These are phyloP conservation scores for Ambrosia artemisiifolia DNA, from an alignment of 129 eudicot genomes.

Conservation along the genomic window DNA sequence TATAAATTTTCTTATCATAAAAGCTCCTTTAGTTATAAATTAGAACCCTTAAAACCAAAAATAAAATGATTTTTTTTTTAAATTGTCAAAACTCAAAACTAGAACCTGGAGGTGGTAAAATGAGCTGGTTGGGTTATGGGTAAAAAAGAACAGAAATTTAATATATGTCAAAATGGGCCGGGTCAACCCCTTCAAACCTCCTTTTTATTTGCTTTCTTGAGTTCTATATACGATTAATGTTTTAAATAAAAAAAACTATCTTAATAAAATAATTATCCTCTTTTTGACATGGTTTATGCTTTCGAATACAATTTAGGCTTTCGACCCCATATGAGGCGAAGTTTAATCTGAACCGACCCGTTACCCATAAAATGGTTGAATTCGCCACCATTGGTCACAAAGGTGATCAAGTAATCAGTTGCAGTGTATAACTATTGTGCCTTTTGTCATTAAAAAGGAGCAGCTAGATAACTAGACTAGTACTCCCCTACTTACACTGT, in stretches of 20 bases:
- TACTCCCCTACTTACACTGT: not conserved
- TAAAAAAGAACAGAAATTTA: not conserved
- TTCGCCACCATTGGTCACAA: not conserved
- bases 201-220: not conserved
- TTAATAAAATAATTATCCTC: not conserved
- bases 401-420: not conserved
- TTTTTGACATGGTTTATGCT: not conserved
- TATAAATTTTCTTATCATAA: slow-evolving; percentile 9
- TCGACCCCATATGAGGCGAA: not conserved
- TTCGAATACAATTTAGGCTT: slow-evolving; percentile 3
- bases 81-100: not conserved
- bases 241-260: not conserved
- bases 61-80: not conserved
- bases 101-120: not conserved
- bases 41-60: not conserved
- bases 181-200: not conserved
- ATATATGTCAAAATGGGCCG: not conserved
- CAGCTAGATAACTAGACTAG: not conserved
- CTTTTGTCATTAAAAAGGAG: not conserved
- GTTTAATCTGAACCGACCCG: not conserved
- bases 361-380: not conserved
- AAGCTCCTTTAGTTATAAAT: not conserved
- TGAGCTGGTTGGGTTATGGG: slow-evolving; percentile 1
- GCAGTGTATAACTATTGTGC: not conserved
- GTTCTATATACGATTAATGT: not conserved